phyloP scores from a whole-genome alignment of 306 rosid genomes.

The Alnus rubra region DNA sequence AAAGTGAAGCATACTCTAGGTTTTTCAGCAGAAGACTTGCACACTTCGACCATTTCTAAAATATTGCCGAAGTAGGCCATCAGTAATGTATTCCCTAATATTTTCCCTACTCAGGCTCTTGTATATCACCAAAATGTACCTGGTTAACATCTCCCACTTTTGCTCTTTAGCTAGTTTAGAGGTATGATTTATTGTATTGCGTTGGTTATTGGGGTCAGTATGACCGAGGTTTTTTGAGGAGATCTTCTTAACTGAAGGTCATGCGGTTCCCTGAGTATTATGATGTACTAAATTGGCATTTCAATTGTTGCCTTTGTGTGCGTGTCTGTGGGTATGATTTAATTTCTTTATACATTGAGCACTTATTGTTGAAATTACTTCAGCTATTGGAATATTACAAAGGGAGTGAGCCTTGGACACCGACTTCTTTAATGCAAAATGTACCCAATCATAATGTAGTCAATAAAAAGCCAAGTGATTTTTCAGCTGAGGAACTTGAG shows the following conservation, averaged over 20 bases:
- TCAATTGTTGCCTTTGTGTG: background rate
- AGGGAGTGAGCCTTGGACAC: conserved; percentile 69
- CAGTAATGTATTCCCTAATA: too few species aligned
- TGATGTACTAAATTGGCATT: background rate
- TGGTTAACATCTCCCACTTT: too few species aligned
- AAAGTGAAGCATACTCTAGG: too few species aligned
- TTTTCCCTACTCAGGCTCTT: too few species aligned
- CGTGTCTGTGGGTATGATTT: background rate
- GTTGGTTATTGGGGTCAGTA: too few species aligned
- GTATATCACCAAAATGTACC: too few species aligned
- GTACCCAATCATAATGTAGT: conserved; percentile 9
- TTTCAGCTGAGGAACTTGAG: conserved; percentile 44
- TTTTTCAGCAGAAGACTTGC: too few species aligned
- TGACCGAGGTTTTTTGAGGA: background rate
- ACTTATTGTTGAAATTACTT: conserved; percentile 37
- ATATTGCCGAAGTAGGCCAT: too few species aligned
- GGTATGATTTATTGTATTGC: too few species aligned
- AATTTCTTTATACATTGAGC: conserved; percentile 4
- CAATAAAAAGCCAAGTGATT: conserved; percentile 30
- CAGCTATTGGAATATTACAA: conserved; percentile 65
- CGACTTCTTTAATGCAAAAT: conserved; percentile 24
- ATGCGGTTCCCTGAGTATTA: background rate
- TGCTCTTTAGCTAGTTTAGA: too few species aligned
- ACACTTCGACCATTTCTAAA: too few species aligned
- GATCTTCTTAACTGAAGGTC: background rate